Evolutionary conservation across 768 basidiomycete species (phyloP).

Genomic region (Tulasnella sp.): DNA sequence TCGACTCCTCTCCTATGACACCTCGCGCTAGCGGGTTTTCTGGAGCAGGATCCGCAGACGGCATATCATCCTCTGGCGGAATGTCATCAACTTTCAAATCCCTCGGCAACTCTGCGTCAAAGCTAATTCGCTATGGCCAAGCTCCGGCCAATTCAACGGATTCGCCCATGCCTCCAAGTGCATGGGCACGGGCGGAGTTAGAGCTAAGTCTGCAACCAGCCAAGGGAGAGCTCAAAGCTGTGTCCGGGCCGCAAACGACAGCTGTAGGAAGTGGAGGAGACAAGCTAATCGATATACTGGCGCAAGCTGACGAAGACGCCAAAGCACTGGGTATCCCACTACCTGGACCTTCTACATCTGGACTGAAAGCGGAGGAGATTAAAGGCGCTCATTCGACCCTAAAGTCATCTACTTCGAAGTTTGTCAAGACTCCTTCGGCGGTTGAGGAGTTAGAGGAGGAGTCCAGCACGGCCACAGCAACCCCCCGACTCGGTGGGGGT

Average conservation of each 20-base stretch:
- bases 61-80: constrained; percentile 7
- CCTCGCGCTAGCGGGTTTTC: constrained; percentile 15
- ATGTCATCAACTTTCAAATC: constrained; percentile 10
- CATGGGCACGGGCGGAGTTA: constrained; percentile 49
- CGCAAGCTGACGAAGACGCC: background rate
- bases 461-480: background rate
- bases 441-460: constrained; percentile 4
- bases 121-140: constrained; percentile 4
- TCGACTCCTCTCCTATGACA: constrained; percentile 21
- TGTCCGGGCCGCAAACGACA: background rate
- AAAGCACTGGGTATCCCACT: background rate
- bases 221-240: constrained; percentile 30
- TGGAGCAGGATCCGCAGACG: constrained; percentile 13
- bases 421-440: background rate
- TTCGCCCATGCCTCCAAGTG: constrained; percentile 20
- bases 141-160: background rate
- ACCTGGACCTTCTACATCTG: background rate
- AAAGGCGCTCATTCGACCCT: background rate
- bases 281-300: background rate
- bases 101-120: constrained; percentile 9
- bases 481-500: background rate
- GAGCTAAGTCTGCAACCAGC: constrained; percentile 40
- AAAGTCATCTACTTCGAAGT: background rate
- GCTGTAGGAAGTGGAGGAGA: background rate
- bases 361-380: background rate